Evolutionary conservation across 257 asterid species (phyloP), one percentile per base, ranked within the genome.

Genomic region (Solanum piurae): DNA sequence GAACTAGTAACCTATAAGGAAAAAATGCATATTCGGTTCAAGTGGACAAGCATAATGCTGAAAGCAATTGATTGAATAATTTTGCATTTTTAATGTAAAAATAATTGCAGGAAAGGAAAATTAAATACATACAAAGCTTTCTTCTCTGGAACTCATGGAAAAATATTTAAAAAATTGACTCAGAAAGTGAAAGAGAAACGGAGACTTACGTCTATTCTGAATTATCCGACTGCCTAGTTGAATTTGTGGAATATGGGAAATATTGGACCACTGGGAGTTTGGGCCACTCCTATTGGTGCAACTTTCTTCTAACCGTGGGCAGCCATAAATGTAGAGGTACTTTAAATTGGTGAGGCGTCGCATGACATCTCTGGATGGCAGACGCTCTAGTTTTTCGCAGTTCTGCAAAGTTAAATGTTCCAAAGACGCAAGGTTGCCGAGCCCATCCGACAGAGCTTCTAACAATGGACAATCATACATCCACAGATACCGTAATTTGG

Each of bases 321-420:
- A 75, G 10, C 5, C 9, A 74, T 10, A 29, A 29, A 29, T 29
- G 29, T 29, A 1, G 29, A 29, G 29, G 29, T 29, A 29, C 29
- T 1, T 29, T 29, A 29, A 29, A 29, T 74, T 74, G 5, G 29
- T 36, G 3, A 74, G 83, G 33, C 31, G 3, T 37, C 10, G 5
- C 83, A 74, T 73, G 29, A 8, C 5, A 73, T 73, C 82, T 73
- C 29, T 9, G 29, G 29, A 73, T 18, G 82, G 82, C 29, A 20
- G 31, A 20, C 5, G 79, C 42, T 72, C 13, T 18, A 72, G 44
- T 18, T 18, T 72, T 33, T 33, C 0, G 3, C 79, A 72, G 7
- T 1, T 1, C 0, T 0, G 0, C 0, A 72, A 8, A 16, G 0
- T 0, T 3, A 72, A 33, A 4, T 1, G 0, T 72, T 18, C 25